Conservation (phyloP, 371 early-diverging fungal species). For the Syncephalastrum racemosum region DNA sequence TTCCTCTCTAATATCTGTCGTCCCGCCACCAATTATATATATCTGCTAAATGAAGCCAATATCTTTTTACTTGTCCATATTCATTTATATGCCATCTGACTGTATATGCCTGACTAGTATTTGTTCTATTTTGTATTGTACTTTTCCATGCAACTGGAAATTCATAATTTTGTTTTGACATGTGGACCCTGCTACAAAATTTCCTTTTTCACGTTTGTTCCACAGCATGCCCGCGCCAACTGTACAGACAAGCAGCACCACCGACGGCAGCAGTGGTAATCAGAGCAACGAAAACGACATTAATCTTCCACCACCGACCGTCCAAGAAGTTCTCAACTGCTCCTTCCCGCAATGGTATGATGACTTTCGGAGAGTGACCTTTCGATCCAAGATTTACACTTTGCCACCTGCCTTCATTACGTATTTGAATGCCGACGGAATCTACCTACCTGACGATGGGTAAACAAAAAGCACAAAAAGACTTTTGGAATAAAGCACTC, state of each 20-base stretch:
- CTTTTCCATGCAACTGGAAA: no score
- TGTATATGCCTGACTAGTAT: no score
- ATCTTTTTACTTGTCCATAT: no score
- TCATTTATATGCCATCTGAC: no score
- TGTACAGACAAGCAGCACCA: neutral
- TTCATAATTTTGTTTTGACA: no score
- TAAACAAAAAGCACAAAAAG: constrained; percentile 14
- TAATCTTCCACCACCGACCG: constrained; percentile 44
- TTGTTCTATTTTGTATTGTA: no score
- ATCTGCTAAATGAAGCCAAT: no score
- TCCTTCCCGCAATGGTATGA: constrained; percentile 80
- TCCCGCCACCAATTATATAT: no score
- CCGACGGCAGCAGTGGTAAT: neutral
- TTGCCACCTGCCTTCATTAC: constrained; percentile 75
- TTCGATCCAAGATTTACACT: constrained; percentile 70
- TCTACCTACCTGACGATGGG: constrained; percentile 75
- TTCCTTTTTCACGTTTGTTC: neutral
- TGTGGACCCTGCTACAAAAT: neutral
- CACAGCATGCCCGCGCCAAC: constrained; percentile 1
- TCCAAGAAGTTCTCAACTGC: constrained; percentile 67
- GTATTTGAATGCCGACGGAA: constrained; percentile 83
- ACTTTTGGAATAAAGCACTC: neutral
- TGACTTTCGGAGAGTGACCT: constrained; percentile 56
- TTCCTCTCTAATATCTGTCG: no score
- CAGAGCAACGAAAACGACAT: neutral